phyloP scores from a whole-genome alignment of 495 filamentous ascomycete genomes.

The Aspergillus heteromorphus region DNA sequence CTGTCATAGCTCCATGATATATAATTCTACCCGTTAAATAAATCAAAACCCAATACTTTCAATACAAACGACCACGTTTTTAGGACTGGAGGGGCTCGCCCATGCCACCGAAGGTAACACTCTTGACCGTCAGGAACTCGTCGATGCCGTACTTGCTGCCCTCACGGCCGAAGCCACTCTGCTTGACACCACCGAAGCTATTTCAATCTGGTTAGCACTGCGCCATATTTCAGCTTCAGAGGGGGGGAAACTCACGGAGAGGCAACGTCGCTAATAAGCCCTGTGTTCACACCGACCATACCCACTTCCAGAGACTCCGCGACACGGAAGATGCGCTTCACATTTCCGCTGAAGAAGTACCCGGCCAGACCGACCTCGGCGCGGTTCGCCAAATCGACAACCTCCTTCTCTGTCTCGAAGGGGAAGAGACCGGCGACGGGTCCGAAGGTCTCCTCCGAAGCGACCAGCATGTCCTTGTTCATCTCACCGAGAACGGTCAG shows the following conservation, averaged over 20 bases:
- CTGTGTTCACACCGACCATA: constrained; percentile 87
- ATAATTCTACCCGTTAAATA: no score
- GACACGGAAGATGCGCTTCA: constrained; percentile 66
- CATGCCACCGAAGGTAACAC: constrained; percentile 78
- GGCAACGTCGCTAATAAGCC: constrained; percentile 74
- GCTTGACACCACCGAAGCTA: constrained; percentile 87
- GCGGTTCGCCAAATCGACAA: constrained; percentile 70
- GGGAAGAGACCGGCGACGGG: constrained; percentile 79
- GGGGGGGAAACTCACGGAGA: constrained; percentile 46
- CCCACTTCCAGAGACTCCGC: constrained; percentile 83
- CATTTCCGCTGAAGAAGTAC: constrained; percentile 78
- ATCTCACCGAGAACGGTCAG: constrained; percentile 79
- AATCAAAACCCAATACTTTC: no score
- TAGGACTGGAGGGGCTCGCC: constrained; percentile 47
- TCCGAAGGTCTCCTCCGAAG: constrained; percentile 82
- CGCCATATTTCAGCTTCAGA: not conserved
- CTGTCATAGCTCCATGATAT: no score
- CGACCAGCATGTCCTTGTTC: constrained; percentile 71
- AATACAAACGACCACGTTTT: not conserved
- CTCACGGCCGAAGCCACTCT: constrained; percentile 88
- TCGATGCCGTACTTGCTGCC: constrained; percentile 87
- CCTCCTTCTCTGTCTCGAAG: constrained; percentile 79
- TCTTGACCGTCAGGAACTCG: constrained; percentile 85
- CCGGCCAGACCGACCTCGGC: constrained; percentile 77
- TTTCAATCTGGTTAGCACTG: constrained; percentile 9